Base-by-base conservation (phyloP, 2,329 filamentous ascomycete species). In the Cordyceps tenuipes region DNA sequence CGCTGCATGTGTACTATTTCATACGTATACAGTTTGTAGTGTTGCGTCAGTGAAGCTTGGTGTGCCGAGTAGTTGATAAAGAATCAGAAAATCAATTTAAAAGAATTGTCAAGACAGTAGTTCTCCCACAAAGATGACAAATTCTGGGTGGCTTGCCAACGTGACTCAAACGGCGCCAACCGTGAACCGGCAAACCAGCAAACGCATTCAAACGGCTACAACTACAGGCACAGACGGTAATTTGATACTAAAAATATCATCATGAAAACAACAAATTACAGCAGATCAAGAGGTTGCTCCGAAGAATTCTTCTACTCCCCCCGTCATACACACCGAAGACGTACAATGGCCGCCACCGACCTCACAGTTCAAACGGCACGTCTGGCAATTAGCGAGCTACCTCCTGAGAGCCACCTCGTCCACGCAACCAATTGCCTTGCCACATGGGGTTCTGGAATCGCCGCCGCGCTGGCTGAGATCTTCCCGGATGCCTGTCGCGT, bases 361-460 rank as follows among this genome's bases (percentile, higher is more conserved):
- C 8, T 57, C 21, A 29, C n/a, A 6, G 36, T 50, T 17, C 49
- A 49, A 49, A 57, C 55, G 1, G 47, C 46, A 17, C 46, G 46
- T n/a, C 15, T 50, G 15, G 21, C 47, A 36, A 36, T 59, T 12
- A 48, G 48, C 29, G 36, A 59, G 15, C 29, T 59, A 36, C 47
- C 56, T 10, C 19, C 56, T 8, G 44, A 52, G 26, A 58, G 60
- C 48, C 67, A 69, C 50, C 64, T 72, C 53, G 65, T 70, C 8
- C 70, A 72, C 41, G 68, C 68, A 1, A 71, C 69, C 34, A 71
- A 71, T 39, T 71, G 69, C 61, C 64, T 71, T 48, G 70, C 62
- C 1, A 61, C 63, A 43, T 72, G 70, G 69, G 70, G 68, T 34
- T 62, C 65, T 1, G 69, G 70, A 17, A 64, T 71, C 43, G 68